Evolutionary conservation across 75 land plant genomes (phyloP).

Genomic region (Picea glauca): DNA sequence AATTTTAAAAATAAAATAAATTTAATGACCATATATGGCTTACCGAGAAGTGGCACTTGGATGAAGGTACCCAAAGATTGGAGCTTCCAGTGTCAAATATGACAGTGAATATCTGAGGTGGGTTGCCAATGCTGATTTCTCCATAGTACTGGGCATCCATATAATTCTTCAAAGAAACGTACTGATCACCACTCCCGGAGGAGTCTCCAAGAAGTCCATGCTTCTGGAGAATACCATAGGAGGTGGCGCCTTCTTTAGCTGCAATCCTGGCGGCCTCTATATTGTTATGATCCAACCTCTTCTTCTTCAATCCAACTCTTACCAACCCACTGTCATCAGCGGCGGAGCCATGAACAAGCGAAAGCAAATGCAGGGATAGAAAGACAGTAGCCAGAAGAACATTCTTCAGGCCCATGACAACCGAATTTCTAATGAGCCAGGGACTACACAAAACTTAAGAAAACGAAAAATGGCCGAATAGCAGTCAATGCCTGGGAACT

Average conservation of each 20-base stretch:
- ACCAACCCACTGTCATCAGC: constrained; percentile 21
- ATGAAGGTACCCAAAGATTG: constrained; percentile 92
- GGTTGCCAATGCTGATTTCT: constrained; percentile 78
- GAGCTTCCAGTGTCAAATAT: constrained; percentile 98
- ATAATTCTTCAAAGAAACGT: constrained; percentile 67
- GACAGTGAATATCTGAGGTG: constrained; percentile 85
- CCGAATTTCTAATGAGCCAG: no score
- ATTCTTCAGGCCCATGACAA: no score
- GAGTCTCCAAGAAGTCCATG: constrained; percentile 18
- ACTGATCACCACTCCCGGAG: constrained; percentile 10
- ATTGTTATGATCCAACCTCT: constrained; percentile 21
- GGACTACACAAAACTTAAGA: no score
- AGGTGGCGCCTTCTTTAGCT: neutral
- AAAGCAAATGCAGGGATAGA: no score
- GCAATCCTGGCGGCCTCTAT: constrained; percentile 28
- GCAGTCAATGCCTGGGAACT: no score
- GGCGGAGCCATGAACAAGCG: no score
- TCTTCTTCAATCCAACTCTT: constrained; percentile 59
- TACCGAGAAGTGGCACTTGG: constrained; percentile 86
- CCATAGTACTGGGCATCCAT: constrained; percentile 95
- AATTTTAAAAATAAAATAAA: no score
- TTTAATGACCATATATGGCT: constrained; percentile 17
- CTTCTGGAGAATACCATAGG: neutral
- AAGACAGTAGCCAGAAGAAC: no score
- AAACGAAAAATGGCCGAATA: no score